phyloP scores from a whole-genome alignment of 1,284 basidiomycete species.

The Cystodermella granulosa region DNA sequence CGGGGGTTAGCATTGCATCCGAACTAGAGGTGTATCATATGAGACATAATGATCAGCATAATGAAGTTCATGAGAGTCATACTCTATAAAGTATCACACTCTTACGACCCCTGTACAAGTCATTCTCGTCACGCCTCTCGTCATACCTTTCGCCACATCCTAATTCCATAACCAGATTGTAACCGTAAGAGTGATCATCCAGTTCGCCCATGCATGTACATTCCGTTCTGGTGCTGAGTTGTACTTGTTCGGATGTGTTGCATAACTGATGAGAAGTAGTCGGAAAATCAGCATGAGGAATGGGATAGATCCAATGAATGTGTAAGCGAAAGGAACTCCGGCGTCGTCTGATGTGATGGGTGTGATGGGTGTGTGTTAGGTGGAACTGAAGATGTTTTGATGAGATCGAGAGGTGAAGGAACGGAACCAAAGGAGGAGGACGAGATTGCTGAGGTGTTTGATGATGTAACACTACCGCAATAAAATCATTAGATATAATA shows the following conservation, averaged over 20 bases:
- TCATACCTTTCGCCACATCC: conserved; percentile 80
- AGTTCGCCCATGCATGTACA: conserved; percentile 74
- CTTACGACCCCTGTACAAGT: conserved; percentile 81
- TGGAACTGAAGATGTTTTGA: conserved; percentile 62
- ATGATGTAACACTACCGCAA: conserved; percentile 6
- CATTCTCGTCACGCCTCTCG: conserved; percentile 73
- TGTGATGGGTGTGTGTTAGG: conserved; percentile 75
- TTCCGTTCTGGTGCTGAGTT: conserved; percentile 58
- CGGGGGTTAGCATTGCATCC: conserved; percentile 44
- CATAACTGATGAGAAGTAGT: conserved; percentile 70
- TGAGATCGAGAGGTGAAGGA: conserved; percentile 35
- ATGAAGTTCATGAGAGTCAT: conserved; percentile 21
- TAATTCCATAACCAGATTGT: conserved; percentile 86
- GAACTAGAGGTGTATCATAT: conserved; percentile 38
- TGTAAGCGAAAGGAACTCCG: conserved; percentile 52
- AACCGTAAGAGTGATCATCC: conserved; percentile 68
- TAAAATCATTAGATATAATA: neutral
- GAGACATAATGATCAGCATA: conserved; percentile 2
- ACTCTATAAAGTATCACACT: conserved; percentile 89
- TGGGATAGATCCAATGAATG: conserved; percentile 73
- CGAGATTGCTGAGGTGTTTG: conserved; percentile 51
- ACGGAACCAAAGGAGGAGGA: conserved; percentile 41
- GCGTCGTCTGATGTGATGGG: conserved; percentile 57
- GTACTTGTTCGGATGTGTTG: conserved; percentile 28
- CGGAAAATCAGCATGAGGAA: conserved; percentile 83